These are phyloP conservation scores for Solanum gracilifrons DNA, from an alignment of 257 asterid genomes.

Conservation along the genomic window DNA sequence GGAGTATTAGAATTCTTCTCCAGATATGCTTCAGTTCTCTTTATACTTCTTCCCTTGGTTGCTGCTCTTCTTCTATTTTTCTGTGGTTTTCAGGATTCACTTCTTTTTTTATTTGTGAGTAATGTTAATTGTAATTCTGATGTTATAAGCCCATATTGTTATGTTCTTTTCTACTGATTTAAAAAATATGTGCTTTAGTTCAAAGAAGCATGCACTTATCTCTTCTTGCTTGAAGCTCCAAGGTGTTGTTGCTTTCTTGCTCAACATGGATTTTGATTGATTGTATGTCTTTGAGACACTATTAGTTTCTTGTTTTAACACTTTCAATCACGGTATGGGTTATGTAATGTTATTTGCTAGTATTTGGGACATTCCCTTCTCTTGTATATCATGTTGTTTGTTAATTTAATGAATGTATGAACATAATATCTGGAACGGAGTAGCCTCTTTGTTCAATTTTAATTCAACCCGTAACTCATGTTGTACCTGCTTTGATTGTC, in stretches of 20 bases:
- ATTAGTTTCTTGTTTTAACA: not conserved
- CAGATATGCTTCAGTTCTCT: not conserved
- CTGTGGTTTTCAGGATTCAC: not conserved
- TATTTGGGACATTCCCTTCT: not conserved
- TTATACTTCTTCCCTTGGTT: not conserved
- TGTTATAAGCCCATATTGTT: not conserved
- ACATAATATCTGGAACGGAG: not conserved
- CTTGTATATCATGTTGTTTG: not conserved
- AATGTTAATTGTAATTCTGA: not conserved
- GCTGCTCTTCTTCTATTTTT: not conserved
- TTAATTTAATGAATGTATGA: not conserved
- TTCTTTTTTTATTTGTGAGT: not conserved
- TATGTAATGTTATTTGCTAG: not conserved
- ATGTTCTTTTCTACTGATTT: not conserved
- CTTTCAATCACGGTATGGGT: not conserved
- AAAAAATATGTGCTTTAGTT: not conserved
- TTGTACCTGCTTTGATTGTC: not conserved
- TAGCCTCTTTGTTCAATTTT: not conserved
- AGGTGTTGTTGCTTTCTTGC: not conserved
- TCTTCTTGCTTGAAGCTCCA: not conserved
- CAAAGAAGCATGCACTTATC: not conserved
- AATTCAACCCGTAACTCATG: not conserved
- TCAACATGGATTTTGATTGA: not conserved
- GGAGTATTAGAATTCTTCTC: not conserved
- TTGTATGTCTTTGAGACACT: not conserved